Conservation (phyloP, 441 rosid species). For the Gossypium laxum region DNA sequence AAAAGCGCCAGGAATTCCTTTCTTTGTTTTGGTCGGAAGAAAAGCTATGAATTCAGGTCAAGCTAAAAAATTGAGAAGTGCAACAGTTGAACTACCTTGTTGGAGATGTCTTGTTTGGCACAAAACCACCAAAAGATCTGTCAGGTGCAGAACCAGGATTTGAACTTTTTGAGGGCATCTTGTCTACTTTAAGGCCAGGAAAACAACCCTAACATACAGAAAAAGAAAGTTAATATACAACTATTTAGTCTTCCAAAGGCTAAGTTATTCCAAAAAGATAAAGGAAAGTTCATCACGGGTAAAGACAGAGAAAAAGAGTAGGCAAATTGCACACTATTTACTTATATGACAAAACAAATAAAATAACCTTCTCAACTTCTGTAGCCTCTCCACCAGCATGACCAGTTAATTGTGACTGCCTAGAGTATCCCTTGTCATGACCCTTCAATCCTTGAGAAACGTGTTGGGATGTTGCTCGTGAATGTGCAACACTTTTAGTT, state of each 20-base stretch:
- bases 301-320: background rate
- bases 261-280: background rate
- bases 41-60: constrained; percentile 1
- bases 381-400: constrained; percentile 31
- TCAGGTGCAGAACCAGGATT: constrained; percentile 34
- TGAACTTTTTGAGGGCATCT: constrained; percentile 27
- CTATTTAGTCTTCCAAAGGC: background rate
- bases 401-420: constrained; percentile 36
- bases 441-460: constrained; percentile 31
- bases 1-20: background rate
- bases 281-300: background rate
- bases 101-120: constrained; percentile 32
- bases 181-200: constrained; percentile 34
- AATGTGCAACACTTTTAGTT: constrained; percentile 27
- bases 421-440: constrained; percentile 27
- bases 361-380: constrained; percentile 40
- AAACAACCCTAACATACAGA: constrained; percentile 26
- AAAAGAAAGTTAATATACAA: background rate
- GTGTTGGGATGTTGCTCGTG: constrained; percentile 29
- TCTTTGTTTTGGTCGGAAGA: background rate
- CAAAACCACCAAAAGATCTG: constrained; percentile 29
- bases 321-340: background rate
- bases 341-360: background rate
- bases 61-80: background rate
- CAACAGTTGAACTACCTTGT: constrained; percentile 39